A percentile compares a stretch with the other conserved stretches of the same genome.
These are phyloP conservation scores for Gloeophyllum trabeum DNA, from an alignment of 768 basidiomycete genomes.

Conservation along the genomic window DNA sequence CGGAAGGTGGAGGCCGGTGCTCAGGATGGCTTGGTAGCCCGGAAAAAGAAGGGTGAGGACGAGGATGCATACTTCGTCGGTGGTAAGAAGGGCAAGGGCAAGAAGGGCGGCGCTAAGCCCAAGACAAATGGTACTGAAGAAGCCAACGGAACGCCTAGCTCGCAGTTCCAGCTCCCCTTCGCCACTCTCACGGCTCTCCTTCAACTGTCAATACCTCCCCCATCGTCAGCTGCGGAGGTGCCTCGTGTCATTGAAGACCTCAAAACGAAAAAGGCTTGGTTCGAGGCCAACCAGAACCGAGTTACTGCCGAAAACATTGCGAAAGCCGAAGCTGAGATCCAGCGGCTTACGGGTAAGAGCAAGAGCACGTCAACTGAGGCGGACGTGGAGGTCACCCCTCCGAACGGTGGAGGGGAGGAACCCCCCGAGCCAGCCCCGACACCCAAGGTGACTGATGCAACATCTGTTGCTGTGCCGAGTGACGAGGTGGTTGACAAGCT, in stretches of 20 bases:
- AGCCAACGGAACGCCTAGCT: constrained; percentile 21
- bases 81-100: constrained; percentile 25
- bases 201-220: constrained; percentile 82
- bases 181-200: constrained; percentile 83
- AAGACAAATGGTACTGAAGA: constrained; percentile 22
- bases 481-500: constrained; percentile 31
- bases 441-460: constrained; percentile 21
- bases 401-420: constrained; percentile 26
- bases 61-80: constrained; percentile 76
- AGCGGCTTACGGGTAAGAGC: constrained; percentile 35
- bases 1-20: constrained; percentile 69
- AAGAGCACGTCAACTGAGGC: constrained; percentile 25
- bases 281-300: constrained; percentile 80
- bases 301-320: constrained; percentile 71
- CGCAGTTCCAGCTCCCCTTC: constrained; percentile 66
- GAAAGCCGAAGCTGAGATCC: constrained; percentile 70
- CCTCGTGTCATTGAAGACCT: constrained; percentile 82
- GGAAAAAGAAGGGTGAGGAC: constrained; percentile 91
- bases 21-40: constrained; percentile 52
- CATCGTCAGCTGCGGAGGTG: constrained; percentile 63
- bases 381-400: constrained; percentile 22
- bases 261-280: constrained; percentile 92
- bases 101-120: constrained; percentile 35
- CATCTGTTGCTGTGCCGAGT: constrained; percentile 21
- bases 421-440: constrained; percentile 36